Evolutionary conservation across 2,329 filamentous ascomycete genomes (phyloP), one percentile per base, ranked within the genome.

Genomic region (Alternaria sp.): DNA sequence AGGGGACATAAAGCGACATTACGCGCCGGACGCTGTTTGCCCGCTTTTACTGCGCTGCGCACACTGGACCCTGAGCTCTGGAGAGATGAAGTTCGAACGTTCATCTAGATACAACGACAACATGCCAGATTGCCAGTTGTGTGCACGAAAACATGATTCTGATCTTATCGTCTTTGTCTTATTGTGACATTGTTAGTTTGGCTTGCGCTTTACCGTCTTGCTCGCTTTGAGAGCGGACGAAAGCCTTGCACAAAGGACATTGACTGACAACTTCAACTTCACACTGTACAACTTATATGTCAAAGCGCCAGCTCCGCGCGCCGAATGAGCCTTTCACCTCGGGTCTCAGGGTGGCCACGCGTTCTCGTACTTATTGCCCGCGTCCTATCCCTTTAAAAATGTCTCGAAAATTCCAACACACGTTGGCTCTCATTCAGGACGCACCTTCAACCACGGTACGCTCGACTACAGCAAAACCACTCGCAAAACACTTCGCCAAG

Each of bases 131-230:
- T 27, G 32, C 22, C 22, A 28, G 25, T 25, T 16, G 22, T 10
- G 12, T 28, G 7, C n/a, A 5, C 34, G 12, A 11, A 10, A 25
- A 44, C 18, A 49, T 43, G 14, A 14, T 14, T 50, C 54, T 46
- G 54, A 55, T 28, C n/a, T 9, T 25, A 25, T n/a, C 2, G 12
- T 44, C 64, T 57, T 67, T 64, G 63, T 64, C 27, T 7, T 27
- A 27, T 57, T 59, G 46, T 59, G 27, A 34, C 25, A 56, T 51
- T 59, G 44, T 59, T 30, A 22, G 38, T 43, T 27, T 49, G 14
- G 30, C 52, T 56, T 54, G 51, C 9, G 28, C 36, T 52, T 57
- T 38, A n/a, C 11, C 28, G 9, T 43, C 40, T 48, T 50, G 32
- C 36, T 36, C 28, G 52, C 62, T 59, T 59, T 59, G 50, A 58